phyloP scores from a whole-genome alignment of 2,329 filamentous ascomycete genomes.

The Trichothecium sympodiale region DNA sequence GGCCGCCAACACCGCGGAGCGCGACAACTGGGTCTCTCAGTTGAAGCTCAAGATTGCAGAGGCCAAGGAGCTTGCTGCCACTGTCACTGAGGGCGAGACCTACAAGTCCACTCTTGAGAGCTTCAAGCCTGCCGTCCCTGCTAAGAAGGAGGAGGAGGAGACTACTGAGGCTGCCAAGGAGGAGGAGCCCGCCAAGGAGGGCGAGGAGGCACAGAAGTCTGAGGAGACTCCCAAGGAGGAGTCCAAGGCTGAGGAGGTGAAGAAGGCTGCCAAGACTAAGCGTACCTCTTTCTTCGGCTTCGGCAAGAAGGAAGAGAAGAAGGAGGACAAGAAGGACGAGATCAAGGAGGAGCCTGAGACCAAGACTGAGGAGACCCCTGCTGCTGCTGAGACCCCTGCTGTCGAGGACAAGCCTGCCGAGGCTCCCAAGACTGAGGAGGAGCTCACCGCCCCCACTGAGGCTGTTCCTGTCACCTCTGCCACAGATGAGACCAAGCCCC shows the following conservation, averaged over 20 bases:
- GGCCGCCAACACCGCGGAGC: slow-evolving; percentile 61
- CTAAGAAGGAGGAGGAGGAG: slow-evolving; percentile 31
- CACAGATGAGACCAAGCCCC: slow-evolving; percentile 25
- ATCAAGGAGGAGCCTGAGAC: slow-evolving; percentile 18
- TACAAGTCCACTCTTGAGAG: slow-evolving; percentile 83
- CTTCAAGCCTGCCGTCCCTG: slow-evolving; percentile 37
- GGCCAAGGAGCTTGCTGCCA: slow-evolving; percentile 69
- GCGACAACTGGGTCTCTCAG: slow-evolving; percentile 84
- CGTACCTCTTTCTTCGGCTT: slow-evolving; percentile 54
- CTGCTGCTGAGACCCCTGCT: slow-evolving; percentile 23
- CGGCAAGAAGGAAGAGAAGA: slow-evolving; percentile 42
- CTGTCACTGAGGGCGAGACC: slow-evolving; percentile 64
- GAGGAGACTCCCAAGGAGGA: slow-evolving; percentile 32
- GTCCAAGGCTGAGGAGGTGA: slow-evolving; percentile 42
- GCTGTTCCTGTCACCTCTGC: slow-evolving; percentile 14
- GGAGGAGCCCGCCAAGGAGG: slow-evolving; percentile 21
- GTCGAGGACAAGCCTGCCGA: slow-evolving; percentile 20
- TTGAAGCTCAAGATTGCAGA: slow-evolving; percentile 74
- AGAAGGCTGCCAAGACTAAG: slow-evolving; percentile 55
- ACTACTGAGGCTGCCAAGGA: slow-evolving; percentile 22
- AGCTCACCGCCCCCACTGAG: slow-evolving; percentile 24
- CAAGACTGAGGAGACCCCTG: slow-evolving; percentile 19
- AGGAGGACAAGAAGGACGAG: slow-evolving; percentile 12
- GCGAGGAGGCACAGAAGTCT: slow-evolving; percentile 6
- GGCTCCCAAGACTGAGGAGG: slow-evolving; percentile 18